These are phyloP conservation scores for Gamarada debralockiae DNA, from an alignment of 495 filamentous ascomycete species.

Conservation along the genomic window DNA sequence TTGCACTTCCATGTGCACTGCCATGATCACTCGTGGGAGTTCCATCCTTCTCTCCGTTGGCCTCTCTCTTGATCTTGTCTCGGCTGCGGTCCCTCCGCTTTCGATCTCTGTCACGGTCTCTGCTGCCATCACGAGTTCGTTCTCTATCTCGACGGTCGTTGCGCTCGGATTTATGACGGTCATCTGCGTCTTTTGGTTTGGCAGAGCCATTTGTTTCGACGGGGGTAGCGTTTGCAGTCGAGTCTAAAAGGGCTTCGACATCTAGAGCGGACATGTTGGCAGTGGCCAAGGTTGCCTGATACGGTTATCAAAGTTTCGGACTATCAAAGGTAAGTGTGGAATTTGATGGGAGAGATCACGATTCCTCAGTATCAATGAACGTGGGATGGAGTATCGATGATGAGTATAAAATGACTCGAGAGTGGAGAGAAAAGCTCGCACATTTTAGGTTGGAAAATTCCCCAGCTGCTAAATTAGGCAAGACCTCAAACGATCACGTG, in stretches of 20 bases:
- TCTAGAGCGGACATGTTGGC: slow-evolving; percentile 80
- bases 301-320: too few species aligned
- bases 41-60: slow-evolving; percentile 58
- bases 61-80: slow-evolving; percentile 50
- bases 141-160: slow-evolving; percentile 39
- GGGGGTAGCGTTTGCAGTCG: slow-evolving; percentile 63
- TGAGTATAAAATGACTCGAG: too few species aligned
- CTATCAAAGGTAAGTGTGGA: too few species aligned
- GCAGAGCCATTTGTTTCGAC: slow-evolving; percentile 47
- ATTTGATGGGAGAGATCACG: too few species aligned
- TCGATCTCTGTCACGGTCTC: slow-evolving; percentile 55
- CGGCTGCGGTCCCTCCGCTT: slow-evolving; percentile 65
- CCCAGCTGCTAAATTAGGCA: too few species aligned
- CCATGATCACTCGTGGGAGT: slow-evolving; percentile 75
- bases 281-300: neutral
- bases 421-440: too few species aligned
- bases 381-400: too few species aligned
- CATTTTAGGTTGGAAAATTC: too few species aligned
- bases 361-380: too few species aligned
- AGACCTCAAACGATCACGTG: too few species aligned
- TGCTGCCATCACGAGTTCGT: slow-evolving; percentile 44
- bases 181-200: slow-evolving; percentile 53
- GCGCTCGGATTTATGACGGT: slow-evolving; percentile 52
- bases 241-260: slow-evolving; percentile 91
- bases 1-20: slow-evolving; percentile 75